Conservation (phyloP, 805 yeast genomes). For the Saturnispora ahearnii region DNA sequence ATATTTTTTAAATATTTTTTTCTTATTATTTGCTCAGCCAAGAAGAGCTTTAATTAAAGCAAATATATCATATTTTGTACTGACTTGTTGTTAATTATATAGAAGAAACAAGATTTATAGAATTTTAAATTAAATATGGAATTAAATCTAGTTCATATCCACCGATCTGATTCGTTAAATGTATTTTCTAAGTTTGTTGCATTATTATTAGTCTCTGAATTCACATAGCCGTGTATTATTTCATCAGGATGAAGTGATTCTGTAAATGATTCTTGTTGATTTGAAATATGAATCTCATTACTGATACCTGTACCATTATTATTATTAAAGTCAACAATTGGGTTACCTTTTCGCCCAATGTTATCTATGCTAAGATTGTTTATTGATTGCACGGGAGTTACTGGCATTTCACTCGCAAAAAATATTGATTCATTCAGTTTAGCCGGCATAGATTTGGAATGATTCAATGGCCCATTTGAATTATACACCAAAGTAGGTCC, state of each 20-base stretch:
- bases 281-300: background rate
- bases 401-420: background rate
- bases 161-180: background rate
- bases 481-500: background rate
- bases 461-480: background rate
- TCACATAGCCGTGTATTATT: background rate
- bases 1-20: conserved; percentile 2
- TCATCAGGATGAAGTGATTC: background rate
- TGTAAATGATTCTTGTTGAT: background rate
- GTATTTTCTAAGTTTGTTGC: background rate
- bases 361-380: background rate
- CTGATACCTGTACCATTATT: background rate
- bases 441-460: background rate
- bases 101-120: too few species aligned
- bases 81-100: too few species aligned
- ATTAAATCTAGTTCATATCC: background rate
- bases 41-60: too few species aligned
- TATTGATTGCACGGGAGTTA: background rate
- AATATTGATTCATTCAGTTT: background rate
- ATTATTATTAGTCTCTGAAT: background rate
- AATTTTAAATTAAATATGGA: background rate
- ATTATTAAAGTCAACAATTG: background rate
- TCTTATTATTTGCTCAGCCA: too few species aligned
- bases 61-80: too few species aligned
- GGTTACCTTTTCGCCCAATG: background rate